Base-by-base conservation (phyloP, 805 yeast genomes). In the Starmerella ratchasimensis region DNA sequence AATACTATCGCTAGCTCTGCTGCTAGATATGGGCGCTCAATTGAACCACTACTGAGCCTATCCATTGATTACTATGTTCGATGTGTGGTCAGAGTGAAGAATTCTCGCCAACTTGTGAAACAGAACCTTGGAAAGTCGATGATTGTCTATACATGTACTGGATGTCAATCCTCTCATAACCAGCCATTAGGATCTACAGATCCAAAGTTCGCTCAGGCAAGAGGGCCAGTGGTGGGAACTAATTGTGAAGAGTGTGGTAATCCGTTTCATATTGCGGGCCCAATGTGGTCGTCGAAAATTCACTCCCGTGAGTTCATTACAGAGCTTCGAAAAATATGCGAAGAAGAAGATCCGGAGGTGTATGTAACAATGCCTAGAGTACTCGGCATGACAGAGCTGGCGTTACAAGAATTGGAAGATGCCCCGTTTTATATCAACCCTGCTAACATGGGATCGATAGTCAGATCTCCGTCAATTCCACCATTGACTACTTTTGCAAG, bases 51-150 rank as follows among this genome's bases (percentile, higher is more conserved):
- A 41, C 58, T 90, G 48, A 74, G 81, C 39, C 65, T 90, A 38
- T 79, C 93, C 22, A 84, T 90, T 49, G 98, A 90, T 60, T 90
- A 82, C 54, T 90, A 90, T 57, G 83, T 88, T 42, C 69, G 99
- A 44, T 68, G 86, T 31, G 81, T 88, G 53, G 73, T 90, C 38
- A 69, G 75, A 41, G 88, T 90, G 24, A 69, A 67, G 45, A 74
- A 80, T 1, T 71, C 82, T 22, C 95, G 97, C 6, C 67, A 77
- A 26, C 70, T 71, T 46, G 97, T 88, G 23, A 90, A 90, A 58
- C 69, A 76, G 45, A 62, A 82, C 39, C 77, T 83, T 30, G 70
- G 82, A 10, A 73, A 76, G 43, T 74, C 90, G 7, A 80, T 83
- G 78, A 52, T 79, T 15, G 71, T 79, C 0, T 80, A 79, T 55